These are phyloP conservation scores for Fusarium sp. DNA, from an alignment of 2,329 filamentous ascomycete species.

Conservation along the genomic window DNA sequence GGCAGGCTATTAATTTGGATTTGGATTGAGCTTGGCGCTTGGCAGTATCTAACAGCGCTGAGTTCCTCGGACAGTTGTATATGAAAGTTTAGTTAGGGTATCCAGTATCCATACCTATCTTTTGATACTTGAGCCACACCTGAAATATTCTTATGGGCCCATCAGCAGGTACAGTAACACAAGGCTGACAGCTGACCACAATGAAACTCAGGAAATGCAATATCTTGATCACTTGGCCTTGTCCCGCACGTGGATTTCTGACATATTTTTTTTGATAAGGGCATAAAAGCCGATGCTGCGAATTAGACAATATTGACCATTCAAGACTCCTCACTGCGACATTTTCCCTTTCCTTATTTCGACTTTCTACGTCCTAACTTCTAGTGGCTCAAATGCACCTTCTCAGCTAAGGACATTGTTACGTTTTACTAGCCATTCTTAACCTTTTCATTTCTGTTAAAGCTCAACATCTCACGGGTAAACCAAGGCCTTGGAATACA, in stretches of 20 bases:
- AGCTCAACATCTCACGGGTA: neutral
- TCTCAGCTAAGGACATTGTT: slow-evolving; percentile 11
- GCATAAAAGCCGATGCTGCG: neutral
- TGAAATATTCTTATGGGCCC: slow-evolving; percentile 2
- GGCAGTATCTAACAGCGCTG: neutral
- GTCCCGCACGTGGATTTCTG: neutral
- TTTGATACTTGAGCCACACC: neutral
- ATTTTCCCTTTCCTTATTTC: slow-evolving; percentile 17
- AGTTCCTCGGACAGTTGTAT: neutral
- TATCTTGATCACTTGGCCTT: slow-evolving; percentile 14
- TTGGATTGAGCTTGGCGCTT: slow-evolving; percentile 12
- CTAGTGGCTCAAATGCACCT: slow-evolving; percentile 9
- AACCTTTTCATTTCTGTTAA: neutral
- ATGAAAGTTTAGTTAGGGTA: neutral
- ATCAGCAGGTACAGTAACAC: neutral
- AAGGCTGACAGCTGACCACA: slow-evolving; percentile 23
- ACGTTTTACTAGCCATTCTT: neutral
- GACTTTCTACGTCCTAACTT: neutral
- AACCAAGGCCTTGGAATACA: neutral
- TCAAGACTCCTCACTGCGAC: slow-evolving; percentile 22
- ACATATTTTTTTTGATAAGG: neutral
- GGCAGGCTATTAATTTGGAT: neutral
- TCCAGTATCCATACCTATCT: neutral
- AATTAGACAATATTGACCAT: neutral
- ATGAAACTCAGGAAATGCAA: slow-evolving; percentile 4